Evolutionary conservation across 139 green algal genomes (phyloP).

Genomic region (Chlorella vulgaris): DNA sequence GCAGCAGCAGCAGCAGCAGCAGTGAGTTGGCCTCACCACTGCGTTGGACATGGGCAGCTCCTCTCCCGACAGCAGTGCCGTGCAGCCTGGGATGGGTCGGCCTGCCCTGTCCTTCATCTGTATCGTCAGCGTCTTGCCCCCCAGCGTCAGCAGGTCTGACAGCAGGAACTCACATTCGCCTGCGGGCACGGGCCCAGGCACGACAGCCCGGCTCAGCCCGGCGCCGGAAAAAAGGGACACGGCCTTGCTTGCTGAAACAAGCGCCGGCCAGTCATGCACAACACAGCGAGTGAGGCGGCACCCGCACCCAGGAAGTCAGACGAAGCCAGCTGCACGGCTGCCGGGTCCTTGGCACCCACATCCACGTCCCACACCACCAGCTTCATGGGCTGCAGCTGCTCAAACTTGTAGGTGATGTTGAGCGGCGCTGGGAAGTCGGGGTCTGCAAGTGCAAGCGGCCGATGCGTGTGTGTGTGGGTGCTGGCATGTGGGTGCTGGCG

Average conservation of each 20-base stretch:
- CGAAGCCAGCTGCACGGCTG: slow-evolving; percentile 14
- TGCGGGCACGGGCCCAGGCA: not conserved
- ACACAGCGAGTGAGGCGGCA: too few relatives aligned
- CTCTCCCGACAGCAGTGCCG: slow-evolving; percentile 4
- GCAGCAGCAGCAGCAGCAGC: not conserved
- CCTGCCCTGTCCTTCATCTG: not conserved
- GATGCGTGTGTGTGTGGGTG: not conserved
- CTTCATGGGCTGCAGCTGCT: slow-evolving; percentile 39
- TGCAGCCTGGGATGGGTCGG: slow-evolving; percentile 4
- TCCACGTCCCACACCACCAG: slow-evolving; percentile 48
- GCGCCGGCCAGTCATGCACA: too few relatives aligned
- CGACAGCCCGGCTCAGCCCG: too few relatives aligned
- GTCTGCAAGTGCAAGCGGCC: slow-evolving; percentile 10
- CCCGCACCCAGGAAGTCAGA: slow-evolving; percentile 40
- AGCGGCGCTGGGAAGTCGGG: slow-evolving; percentile 40
- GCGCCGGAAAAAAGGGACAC: too few relatives aligned
- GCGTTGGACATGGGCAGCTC: slow-evolving; percentile 30
- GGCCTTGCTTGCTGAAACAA: too few relatives aligned
- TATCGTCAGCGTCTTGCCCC: slow-evolving; percentile 12
- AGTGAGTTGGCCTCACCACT: slow-evolving; percentile 7
- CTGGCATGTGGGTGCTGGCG: too few relatives aligned
- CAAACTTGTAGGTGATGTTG: slow-evolving; percentile 41
- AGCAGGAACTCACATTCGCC: slow-evolving; percentile 23
- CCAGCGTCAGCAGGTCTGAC: slow-evolving; percentile 26
- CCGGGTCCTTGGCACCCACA: not conserved